phyloP scores from a whole-genome alignment of 352 stramenopile species.

The Aphanomyces euteiches region DNA sequence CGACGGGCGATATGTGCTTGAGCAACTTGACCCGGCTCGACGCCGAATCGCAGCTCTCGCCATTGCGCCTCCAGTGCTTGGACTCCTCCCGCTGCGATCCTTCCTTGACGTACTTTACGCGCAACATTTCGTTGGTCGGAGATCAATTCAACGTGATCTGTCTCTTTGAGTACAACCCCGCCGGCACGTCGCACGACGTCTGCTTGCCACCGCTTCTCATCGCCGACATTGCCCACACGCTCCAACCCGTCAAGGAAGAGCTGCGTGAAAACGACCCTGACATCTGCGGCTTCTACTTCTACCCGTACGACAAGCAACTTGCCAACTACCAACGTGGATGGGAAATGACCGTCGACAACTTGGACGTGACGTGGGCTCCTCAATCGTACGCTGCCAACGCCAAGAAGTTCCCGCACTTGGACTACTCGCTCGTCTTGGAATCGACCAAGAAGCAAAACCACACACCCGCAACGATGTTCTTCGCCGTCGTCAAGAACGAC shows the following conservation, averaged over 20 bases:
- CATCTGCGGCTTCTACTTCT: constrained; percentile 72
- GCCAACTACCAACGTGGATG: constrained; percentile 51
- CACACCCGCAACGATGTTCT: background rate
- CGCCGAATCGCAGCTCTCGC: constrained; percentile 53
- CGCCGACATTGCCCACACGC: constrained; percentile 58
- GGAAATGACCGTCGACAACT: constrained; percentile 71
- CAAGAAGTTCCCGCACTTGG: constrained; percentile 44
- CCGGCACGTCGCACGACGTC: constrained; percentile 46
- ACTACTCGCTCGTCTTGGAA: constrained; percentile 54
- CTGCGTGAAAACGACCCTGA: constrained; percentile 57
- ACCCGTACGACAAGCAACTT: constrained; percentile 65
- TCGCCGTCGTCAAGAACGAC: background rate
- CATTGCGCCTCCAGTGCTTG: constrained; percentile 55
- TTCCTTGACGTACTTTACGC: constrained; percentile 58
- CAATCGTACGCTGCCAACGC: constrained; percentile 67
- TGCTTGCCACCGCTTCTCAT: constrained; percentile 56
- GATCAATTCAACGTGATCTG: constrained; percentile 65
- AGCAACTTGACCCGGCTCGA: constrained; percentile 53
- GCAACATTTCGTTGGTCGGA: constrained; percentile 56
- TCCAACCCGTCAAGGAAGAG: constrained; percentile 52
- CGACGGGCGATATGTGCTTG: constrained; percentile 44
- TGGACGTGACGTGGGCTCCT: constrained; percentile 60
- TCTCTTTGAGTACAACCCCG: constrained; percentile 60
- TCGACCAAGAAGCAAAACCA: constrained; percentile 23
- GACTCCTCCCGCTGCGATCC: constrained; percentile 39